phyloP scores from a whole-genome alignment of 441 rosid species.

The Erodium texanum region DNA sequence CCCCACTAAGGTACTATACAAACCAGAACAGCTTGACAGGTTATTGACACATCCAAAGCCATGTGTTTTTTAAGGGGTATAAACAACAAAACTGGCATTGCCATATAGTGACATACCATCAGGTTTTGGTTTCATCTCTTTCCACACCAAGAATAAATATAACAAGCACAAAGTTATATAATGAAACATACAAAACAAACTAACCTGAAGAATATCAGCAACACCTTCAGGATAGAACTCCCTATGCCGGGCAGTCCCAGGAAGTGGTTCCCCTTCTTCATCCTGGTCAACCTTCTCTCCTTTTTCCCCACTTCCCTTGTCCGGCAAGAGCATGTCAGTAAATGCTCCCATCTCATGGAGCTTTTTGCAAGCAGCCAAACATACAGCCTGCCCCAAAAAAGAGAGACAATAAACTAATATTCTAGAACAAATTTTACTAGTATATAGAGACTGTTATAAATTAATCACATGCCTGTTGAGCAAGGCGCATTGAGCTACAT shows the following conservation, averaged over 20 bases:
- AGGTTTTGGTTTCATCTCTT: background rate
- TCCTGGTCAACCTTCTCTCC: slow-evolving; percentile 66
- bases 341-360: slow-evolving; percentile 99
- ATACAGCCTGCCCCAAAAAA: slow-evolving; percentile 66
- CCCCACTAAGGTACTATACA: background rate
- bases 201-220: slow-evolving; percentile 77
- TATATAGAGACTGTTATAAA: slow-evolving; percentile 6
- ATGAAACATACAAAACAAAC: slow-evolving; percentile 19
- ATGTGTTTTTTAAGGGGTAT: background rate
- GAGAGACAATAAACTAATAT: slow-evolving; percentile 14
- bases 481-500: slow-evolving; percentile 91
- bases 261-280: slow-evolving; percentile 94
- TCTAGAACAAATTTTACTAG: slow-evolving; percentile 8
- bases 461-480: slow-evolving; percentile 67
- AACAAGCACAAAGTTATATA: slow-evolving; percentile 9
- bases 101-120: background rate
- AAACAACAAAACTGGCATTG: background rate
- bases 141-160: background rate
- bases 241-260: slow-evolving; percentile 97
- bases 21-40: background rate
- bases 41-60: too few relatives aligned
- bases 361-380: slow-evolving; percentile 98
- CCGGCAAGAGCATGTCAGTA: slow-evolving; percentile 98
- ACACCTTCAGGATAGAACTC: slow-evolving; percentile 99
- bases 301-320: slow-evolving; percentile 93